Base-by-base conservation (phyloP, 1,139 yeast species). In the Meyerozyma carpophila region DNA sequence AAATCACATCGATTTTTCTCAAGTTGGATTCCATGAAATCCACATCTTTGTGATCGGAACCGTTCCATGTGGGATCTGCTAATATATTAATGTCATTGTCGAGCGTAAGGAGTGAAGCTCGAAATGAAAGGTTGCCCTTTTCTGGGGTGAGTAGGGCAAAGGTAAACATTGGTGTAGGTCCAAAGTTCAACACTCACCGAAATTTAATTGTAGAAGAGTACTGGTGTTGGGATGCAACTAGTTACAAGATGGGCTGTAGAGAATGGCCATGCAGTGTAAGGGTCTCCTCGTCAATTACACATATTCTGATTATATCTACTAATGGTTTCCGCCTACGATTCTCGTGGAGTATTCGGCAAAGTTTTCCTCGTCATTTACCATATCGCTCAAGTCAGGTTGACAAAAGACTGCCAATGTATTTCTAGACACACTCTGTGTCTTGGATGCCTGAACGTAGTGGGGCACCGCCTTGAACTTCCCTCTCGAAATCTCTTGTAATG, bases 51-150 rank as follows among this genome's bases (percentile, higher is more conserved):
- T 68, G 52, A 52, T 59, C 48, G 39, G 54, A 55, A 3, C 87
- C 85, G 53, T 79, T 77, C 91, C 91, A 84, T 3, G 83, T 78
- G 0, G 91, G 91, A 51, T 84, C 94, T 1, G 87, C 82, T 39
- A 84, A 59, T 7, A 84, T 69, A 34, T 72, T 74, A 32, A 81
- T 55, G 36, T 73, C 68, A 52, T 65, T 55, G 44, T 77, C 82
- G 50, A 78, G 73, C 5, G 67, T 57, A 36, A 78, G 53, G 32
- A 73, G 49, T 16, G 75, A 62, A 1, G 78, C 78, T 51, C 68
- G 69, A 51, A 69, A 68, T 26, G 73, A 61, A 41, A 50, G 55
- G 47, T 61, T 63, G 24, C 54, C 60, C 13, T 58, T 55, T 21
- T 55, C 58, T 14, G 73, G 70, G 13, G 72, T 61, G 37, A 73